These are phyloP conservation scores for Chalciporus chontae DNA, from an alignment of 768 basidiomycete genomes.

Conservation along the genomic window DNA sequence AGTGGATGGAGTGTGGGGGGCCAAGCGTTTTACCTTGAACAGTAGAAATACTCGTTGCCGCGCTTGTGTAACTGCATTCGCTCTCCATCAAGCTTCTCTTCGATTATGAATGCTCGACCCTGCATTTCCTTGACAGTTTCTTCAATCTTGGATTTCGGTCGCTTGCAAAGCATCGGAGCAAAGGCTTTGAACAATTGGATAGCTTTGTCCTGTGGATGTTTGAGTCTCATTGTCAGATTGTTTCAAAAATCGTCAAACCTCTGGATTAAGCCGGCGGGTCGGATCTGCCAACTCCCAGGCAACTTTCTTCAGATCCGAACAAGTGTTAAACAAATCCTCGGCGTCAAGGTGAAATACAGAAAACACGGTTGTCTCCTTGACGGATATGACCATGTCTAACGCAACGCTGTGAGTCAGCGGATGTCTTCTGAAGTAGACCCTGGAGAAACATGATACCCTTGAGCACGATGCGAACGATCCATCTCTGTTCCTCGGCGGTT, in stretches of 20 bases:
- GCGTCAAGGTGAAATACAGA: conserved; percentile 92
- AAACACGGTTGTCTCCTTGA: conserved; percentile 93
- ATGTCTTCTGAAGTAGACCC: background rate
- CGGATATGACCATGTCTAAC: conserved; percentile 85
- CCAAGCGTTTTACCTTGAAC: conserved; percentile 61
- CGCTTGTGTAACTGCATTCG: conserved; percentile 93
- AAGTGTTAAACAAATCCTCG: conserved; percentile 91
- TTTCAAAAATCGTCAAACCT: conserved; percentile 34
- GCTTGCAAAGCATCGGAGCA: conserved; percentile 92
- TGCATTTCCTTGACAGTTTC: conserved; percentile 85
- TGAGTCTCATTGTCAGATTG: conserved; percentile 3
- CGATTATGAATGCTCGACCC: conserved; percentile 77
- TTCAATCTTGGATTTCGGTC: conserved; percentile 76
- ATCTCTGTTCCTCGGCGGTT: conserved; percentile 87
- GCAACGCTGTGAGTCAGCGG: background rate
- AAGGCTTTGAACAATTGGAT: conserved; percentile 84
- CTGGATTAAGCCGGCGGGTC: conserved; percentile 55
- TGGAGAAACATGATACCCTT: conserved; percentile 57
- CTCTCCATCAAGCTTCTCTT: conserved; percentile 98
- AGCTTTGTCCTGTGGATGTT: conserved; percentile 64
- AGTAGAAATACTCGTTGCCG: conserved; percentile 89
- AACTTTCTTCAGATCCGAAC: conserved; percentile 93
- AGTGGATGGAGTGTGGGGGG: background rate
- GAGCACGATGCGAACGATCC: conserved; percentile 94
- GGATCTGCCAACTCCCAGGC: conserved; percentile 87